A percentile compares a stretch with the other conserved stretches of the same genome.
Conservation (phyloP, 352 stramenopile genomes). For the Aphanomyces astaci region DNA sequence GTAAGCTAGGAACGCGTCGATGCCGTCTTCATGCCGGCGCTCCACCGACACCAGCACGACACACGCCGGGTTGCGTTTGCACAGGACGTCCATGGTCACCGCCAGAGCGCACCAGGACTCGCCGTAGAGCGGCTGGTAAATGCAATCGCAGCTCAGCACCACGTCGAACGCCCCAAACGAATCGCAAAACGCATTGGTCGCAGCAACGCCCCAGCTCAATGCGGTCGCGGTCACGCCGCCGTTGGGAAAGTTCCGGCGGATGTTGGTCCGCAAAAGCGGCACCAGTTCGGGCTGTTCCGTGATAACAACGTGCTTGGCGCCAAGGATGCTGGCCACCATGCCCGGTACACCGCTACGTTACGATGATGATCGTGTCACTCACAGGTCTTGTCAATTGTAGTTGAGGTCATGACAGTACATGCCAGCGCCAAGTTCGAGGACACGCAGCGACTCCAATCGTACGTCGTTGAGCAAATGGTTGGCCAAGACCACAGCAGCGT, state of each 20-base stretch:
- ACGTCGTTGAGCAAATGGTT: slow-evolving; percentile 49
- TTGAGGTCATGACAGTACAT: slow-evolving; percentile 52
- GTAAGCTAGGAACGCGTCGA: slow-evolving; percentile 72
- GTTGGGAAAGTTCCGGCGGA: slow-evolving; percentile 54
- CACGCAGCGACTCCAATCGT: slow-evolving; percentile 32
- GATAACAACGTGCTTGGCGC: slow-evolving; percentile 78
- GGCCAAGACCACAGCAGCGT: slow-evolving; percentile 64
- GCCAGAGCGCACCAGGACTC: slow-evolving; percentile 82
- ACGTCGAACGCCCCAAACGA: slow-evolving; percentile 76
- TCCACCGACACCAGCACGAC: slow-evolving; percentile 75
- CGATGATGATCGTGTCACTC: background rate
- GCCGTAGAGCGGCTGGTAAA: slow-evolving; percentile 93
- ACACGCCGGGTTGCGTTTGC: slow-evolving; percentile 38
- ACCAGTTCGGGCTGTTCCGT: slow-evolving; percentile 88
- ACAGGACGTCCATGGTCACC: slow-evolving; percentile 80
- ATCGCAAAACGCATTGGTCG: slow-evolving; percentile 55
- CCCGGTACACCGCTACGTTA: slow-evolving; percentile 75
- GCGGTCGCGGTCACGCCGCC: slow-evolving; percentile 42
- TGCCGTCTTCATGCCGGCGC: slow-evolving; percentile 66
- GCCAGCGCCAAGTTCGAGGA: slow-evolving; percentile 78
- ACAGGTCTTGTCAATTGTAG: slow-evolving; percentile 1
- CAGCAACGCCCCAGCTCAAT: slow-evolving; percentile 74
- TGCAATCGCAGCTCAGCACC: slow-evolving; percentile 91
- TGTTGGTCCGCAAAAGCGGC: slow-evolving; percentile 57
- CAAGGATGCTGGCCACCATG: slow-evolving; percentile 83